Base-by-base conservation (phyloP, 768 basidiomycete genomes). In the Phanerochaete sordida region DNA sequence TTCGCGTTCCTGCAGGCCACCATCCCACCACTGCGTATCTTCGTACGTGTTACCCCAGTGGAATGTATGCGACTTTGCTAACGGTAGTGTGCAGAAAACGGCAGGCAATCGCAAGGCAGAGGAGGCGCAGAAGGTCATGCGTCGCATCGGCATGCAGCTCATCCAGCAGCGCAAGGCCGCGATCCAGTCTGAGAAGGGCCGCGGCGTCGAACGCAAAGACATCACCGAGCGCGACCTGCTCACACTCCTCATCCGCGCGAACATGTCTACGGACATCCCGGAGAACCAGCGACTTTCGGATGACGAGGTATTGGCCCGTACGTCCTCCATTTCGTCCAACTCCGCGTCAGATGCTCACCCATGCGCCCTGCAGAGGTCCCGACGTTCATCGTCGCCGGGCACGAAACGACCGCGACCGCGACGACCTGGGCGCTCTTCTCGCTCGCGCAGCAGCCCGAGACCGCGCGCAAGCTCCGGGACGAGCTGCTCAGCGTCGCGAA, bases 221-320 rank as follows among this genome's bases (percentile, higher is more conserved):
- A 52, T 74, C 11, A 64, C 63, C 0, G 76, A 75, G 21, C 78
- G 83, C 19, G 87, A 89, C 72, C 67, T 90, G 2, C 73, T 90
- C 3, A 84, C 83, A 0, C 65, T 88, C 27, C 74, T 90, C 3
- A 74, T 89, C 45, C 77, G 78, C 59, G 87, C 87, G 3, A 90
- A 90, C 67, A 80, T 85, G 73, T 80, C 84, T 0, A 80, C 78
- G 0, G 84, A 90, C 66, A 64, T 86, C 3, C 79, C 81, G 0
- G 79, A 80, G 6, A 73, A 64, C 47, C 85, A 87, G 66, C 74
- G 74, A 37, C 72, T 90, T 72, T 78, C 79, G 0, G 88, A 90
- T 57, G 77, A 78, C 28, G 88, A 90, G 60, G 84, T 90, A 16
- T 60, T 87, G 1, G 75, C 76, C 6, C 82, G 79, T 87, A 26